These are phyloP conservation scores for Jasminum sambac DNA, from an alignment of 257 asterid genomes.

Conservation along the genomic window DNA sequence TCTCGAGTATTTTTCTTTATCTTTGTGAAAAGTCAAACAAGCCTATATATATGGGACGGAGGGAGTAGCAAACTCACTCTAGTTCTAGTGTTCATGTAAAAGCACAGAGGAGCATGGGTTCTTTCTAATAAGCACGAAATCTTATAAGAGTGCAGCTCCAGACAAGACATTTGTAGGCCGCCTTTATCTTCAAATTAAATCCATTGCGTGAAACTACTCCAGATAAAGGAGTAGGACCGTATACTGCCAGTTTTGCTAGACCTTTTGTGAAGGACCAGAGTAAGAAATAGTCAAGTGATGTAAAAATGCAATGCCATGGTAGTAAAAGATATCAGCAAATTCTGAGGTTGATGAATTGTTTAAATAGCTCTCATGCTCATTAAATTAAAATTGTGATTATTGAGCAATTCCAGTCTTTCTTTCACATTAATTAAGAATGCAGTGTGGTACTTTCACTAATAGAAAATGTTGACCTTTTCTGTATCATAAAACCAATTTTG, in stretches of 20 bases:
- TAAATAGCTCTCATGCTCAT: not conserved
- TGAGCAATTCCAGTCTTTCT: not conserved
- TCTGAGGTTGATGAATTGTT: not conserved
- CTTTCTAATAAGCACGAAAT: not conserved
- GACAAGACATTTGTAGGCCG: not conserved
- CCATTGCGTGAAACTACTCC: not conserved
- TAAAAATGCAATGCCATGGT: not conserved
- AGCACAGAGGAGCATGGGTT: not conserved
- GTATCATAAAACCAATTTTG: not conserved
- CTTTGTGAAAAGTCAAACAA: no score
- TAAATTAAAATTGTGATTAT: not conserved
- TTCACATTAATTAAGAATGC: not conserved
- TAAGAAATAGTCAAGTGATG: not conserved
- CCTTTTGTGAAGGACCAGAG: not conserved
- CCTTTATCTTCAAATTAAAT: not conserved
- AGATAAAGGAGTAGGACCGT: not conserved
- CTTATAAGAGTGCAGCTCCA: not conserved
- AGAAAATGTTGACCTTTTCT: not conserved
- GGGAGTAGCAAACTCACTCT: no score
- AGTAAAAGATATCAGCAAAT: not conserved
- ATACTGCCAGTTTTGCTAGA: not conserved
- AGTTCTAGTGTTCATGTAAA: not conserved
- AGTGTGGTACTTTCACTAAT: not conserved
- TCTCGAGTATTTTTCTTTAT: no score
- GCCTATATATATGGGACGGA: no score